Conservation (phyloP, 2,329 filamentous ascomycete genomes). For the Seiridium unicorne region DNA sequence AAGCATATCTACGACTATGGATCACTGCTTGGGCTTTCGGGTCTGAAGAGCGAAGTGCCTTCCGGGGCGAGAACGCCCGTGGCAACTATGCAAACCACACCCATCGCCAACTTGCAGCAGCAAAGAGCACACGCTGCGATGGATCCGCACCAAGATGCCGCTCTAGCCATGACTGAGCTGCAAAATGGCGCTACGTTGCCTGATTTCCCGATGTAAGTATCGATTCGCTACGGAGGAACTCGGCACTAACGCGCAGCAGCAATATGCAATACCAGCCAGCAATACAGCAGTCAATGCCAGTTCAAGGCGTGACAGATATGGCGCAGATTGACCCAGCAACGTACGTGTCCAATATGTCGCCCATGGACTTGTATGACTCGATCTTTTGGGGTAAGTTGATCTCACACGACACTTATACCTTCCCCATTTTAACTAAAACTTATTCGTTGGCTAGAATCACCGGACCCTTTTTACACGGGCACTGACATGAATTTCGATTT, state of each 20-base stretch:
- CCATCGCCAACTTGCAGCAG: conserved; percentile 23
- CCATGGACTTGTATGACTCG: conserved; percentile 67
- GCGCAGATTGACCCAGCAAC: conserved; percentile 51
- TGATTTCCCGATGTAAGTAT: conserved; percentile 41
- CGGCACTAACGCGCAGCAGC: conserved; percentile 4
- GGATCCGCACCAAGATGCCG: conserved; percentile 60
- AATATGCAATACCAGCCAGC: conserved; percentile 23
- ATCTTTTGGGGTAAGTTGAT: conserved; percentile 61
- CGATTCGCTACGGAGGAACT: not conserved
- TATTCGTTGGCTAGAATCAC: conserved; percentile 43
- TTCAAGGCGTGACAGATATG: conserved; percentile 41
- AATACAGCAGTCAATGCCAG: conserved; percentile 29
- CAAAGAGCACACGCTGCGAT: conserved; percentile 25
- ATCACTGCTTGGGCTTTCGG: conserved; percentile 48
- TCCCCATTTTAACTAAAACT: not conserved
- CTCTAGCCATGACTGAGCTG: conserved; percentile 64
- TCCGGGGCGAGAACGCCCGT: conserved; percentile 43
- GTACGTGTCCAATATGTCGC: conserved; percentile 65
- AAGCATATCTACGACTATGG: conserved; percentile 68
- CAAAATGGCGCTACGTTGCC: conserved; percentile 53
- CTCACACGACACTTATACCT: not conserved
- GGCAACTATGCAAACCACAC: conserved; percentile 36
- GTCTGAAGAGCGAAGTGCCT: conserved; percentile 46
- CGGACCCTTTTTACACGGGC: conserved; percentile 56
- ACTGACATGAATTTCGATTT: conserved; percentile 63